These are phyloP conservation scores for Populus alba DNA, from an alignment of 345 rosid genomes.

Conservation along the genomic window DNA sequence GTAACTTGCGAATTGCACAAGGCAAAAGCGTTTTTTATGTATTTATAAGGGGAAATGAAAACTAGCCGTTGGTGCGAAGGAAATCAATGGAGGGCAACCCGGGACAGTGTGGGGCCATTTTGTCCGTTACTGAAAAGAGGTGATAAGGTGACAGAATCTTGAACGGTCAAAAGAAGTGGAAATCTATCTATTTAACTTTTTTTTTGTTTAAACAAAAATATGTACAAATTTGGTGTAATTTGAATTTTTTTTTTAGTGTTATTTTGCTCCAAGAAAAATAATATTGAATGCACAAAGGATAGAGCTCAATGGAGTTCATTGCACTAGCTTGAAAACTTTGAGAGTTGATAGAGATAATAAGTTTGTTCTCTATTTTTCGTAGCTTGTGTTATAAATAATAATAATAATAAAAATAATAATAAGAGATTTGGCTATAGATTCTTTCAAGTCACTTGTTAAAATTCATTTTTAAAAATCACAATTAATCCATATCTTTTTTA, in stretches of 20 bases:
- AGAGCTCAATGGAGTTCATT: too few relatives aligned
- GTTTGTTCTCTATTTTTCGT: too few relatives aligned
- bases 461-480: too few relatives aligned
- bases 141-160: background rate
- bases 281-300: background rate
- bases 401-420: too few relatives aligned
- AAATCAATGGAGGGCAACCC: background rate
- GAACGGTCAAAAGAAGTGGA: background rate
- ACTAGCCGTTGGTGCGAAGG: constrained; percentile 20
- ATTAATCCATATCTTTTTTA: too few relatives aligned
- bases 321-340: too few relatives aligned
- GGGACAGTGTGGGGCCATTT: background rate
- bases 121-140: background rate
- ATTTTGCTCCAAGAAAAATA: too few relatives aligned
- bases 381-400: too few relatives aligned
- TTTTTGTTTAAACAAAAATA: background rate
- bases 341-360: too few relatives aligned
- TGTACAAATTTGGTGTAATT: background rate
- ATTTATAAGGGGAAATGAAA: constrained; percentile 3
- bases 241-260: background rate
- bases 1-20: background rate
- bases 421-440: too few relatives aligned
- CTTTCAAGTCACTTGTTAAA: too few relatives aligned
- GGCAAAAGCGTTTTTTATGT: background rate
- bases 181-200: background rate